A percentile compares a stretch with the other conserved stretches of the same genome.
phyloP scores from a whole-genome alignment of 495 filamentous ascomycete species.

The Niebla homalea region DNA sequence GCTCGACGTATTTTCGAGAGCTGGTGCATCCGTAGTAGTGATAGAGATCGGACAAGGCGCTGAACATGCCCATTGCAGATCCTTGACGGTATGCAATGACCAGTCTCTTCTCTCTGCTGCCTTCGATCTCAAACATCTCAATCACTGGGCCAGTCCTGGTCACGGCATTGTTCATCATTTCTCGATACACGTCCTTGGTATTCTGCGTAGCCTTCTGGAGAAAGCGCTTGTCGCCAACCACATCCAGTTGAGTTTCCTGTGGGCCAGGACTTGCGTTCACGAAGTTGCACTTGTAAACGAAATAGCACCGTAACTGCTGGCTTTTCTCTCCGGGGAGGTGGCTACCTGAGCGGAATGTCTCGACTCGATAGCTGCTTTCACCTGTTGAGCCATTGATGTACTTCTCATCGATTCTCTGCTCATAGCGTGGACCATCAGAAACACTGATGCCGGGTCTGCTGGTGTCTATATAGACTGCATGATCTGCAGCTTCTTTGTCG shows the following conservation, averaged over 20 bases:
- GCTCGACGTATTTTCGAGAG: conserved; percentile 93
- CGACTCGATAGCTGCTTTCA: conserved; percentile 69
- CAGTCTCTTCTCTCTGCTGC: conserved; percentile 75
- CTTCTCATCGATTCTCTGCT: conserved; percentile 87
- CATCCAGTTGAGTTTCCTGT: conserved; percentile 75
- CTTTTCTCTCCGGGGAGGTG: conserved; percentile 60
- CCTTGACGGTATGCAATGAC: conserved; percentile 89
- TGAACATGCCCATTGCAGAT: conserved; percentile 88
- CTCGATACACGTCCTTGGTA: conserved; percentile 87
- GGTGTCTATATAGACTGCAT: conserved; percentile 97
- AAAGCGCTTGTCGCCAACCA: conserved; percentile 89
- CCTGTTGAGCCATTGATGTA: conserved; percentile 65
- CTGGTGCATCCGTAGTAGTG: conserved; percentile 97
- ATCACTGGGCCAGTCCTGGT: conserved; percentile 82
- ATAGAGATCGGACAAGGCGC: conserved; percentile 87
- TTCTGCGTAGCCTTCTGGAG: conserved; percentile 90
- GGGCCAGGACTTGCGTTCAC: conserved; percentile 55
- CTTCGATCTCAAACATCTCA: conserved; percentile 92
- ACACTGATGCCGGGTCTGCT: conserved; percentile 72
- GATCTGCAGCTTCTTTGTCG: conserved; percentile 88
- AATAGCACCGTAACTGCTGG: conserved; percentile 88
- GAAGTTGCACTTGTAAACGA: conserved; percentile 93
- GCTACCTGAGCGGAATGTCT: conserved; percentile 81
- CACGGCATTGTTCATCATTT: conserved; percentile 78
- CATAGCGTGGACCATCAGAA: conserved; percentile 70